These are phyloP conservation scores for Elaeis guineensis DNA, from an alignment of 176 grass and related monocot genomes.

Conservation along the genomic window DNA sequence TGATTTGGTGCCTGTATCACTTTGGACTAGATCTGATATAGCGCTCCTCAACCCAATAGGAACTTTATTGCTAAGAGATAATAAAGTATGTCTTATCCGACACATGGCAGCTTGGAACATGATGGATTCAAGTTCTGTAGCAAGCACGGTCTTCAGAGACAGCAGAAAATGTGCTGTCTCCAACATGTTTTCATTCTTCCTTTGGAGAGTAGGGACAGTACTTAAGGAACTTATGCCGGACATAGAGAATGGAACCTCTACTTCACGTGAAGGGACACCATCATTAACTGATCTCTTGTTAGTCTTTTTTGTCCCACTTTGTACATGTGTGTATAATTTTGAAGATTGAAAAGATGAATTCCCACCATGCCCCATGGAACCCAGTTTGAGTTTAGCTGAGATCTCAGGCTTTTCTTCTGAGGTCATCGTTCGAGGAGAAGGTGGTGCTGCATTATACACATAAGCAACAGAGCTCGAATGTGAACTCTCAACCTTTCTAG, in stretches of 20 bases:
- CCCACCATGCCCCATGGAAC: conserved; percentile 11
- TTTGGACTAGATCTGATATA: conserved; percentile 30
- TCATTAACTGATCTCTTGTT: conserved; percentile 34
- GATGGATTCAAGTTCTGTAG: conserved; percentile 83
- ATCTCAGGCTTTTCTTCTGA: conserved; percentile 58
- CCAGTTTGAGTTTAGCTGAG: conserved; percentile 27
- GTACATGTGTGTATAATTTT: conserved; percentile 73
- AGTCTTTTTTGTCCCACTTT: conserved; percentile 45
- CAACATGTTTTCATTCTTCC: conserved; percentile 58
- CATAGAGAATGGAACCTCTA: conserved; percentile 34
- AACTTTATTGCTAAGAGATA: conserved; percentile 65
- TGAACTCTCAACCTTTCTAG: conserved; percentile 59
- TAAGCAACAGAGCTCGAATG: conserved; percentile 73
- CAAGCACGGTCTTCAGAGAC: conserved; percentile 73
- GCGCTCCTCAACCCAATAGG: conserved; percentile 36
- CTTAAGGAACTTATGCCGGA: conserved; percentile 47
- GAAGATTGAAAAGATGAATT: conserved; percentile 34
- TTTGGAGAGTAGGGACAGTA: conserved; percentile 39
- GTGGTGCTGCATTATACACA: conserved; percentile 53
- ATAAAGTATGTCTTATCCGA: conserved; percentile 65
- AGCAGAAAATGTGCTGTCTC: conserved; percentile 57
- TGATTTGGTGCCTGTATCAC: conserved; percentile 36
- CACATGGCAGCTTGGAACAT: conserved; percentile 93
- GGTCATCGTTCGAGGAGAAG: conserved; percentile 31
- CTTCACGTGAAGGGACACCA: conserved; percentile 40